These are phyloP conservation scores for Paramecium sexaurelia DNA, from an alignment of 73 alveolate genomes.

Conservation along the genomic window DNA sequence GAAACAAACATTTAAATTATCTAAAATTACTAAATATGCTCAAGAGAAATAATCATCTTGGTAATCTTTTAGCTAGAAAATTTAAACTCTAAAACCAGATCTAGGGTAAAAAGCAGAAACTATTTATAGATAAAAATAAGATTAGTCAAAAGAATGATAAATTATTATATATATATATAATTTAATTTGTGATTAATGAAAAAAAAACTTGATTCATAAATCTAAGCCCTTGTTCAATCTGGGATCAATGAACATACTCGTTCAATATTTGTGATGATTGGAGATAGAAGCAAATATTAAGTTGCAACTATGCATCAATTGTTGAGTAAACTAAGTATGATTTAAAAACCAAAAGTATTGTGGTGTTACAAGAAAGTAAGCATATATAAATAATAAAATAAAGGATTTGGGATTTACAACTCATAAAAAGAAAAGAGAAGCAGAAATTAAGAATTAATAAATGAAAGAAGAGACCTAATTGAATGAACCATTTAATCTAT, in stretches of 20 bases:
- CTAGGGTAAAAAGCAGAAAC: conserved; percentile 32
- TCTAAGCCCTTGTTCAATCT: background rate
- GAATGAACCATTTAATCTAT: conserved; percentile 98
- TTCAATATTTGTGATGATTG: conserved; percentile 58
- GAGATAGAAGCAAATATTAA: conserved; percentile 83
- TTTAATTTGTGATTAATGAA: conserved; percentile 32
- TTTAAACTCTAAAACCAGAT: background rate
- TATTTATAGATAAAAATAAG: background rate
- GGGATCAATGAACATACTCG: background rate
- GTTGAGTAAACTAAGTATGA: conserved; percentile 85
- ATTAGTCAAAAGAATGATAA: background rate
- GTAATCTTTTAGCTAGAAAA: background rate
- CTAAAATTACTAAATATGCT: conserved; percentile 44
- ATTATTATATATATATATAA: background rate
- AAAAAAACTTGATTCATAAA: conserved; percentile 20
- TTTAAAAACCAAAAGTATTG: conserved; percentile 92
- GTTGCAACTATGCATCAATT: conserved; percentile 96
- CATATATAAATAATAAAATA: background rate
- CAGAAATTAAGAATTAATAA: conserved; percentile 92
- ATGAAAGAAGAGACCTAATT: conserved; percentile 91
- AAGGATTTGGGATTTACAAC: conserved; percentile 97
- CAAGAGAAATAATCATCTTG: conserved; percentile 52
- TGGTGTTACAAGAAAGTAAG: conserved; percentile 91
- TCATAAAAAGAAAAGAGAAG: conserved; percentile 97
- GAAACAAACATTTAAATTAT: conserved; percentile 50